Evolutionary conservation across 108 stramenopile genomes (phyloP), one percentile per base, ranked within the genome.

Genomic region (Nitzschia sp.): DNA sequence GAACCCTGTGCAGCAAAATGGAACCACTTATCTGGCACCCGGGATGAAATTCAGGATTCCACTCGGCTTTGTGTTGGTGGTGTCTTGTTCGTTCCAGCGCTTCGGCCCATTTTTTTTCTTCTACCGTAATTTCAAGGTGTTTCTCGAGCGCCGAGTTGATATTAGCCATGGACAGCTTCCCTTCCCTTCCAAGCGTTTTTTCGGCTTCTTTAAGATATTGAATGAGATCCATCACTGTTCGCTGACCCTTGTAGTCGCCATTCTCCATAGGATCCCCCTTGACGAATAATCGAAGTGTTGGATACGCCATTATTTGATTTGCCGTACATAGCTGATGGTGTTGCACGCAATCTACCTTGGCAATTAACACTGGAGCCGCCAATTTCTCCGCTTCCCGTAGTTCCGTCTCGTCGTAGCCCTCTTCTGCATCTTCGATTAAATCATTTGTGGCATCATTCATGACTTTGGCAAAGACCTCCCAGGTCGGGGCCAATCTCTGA

Each of bases 281-380:
- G 22, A 84, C 78, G 73, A 93, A 98, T 45, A 94, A 68, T 36
- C 94, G 74, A 34, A 97, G 63, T 6, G 96, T 94, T 8, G 98
- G 98, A 71, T 96, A 98, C 16, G 84, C 94, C 54, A 78, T 80
- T 65, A 98, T 80, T 33, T 75, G 66, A 63, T 97, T 87, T 52
- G 76, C 57, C 17, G 53, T 17, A 72, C 98, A 99, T 15, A 98
- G 71, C 5, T 79, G 71, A 3, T 58, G 52, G 56, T 97, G 86
- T 23, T 79, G 77, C 11, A 97, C 97, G 73, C 98, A 99, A 45
- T 92, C 83, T 17, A 72, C 74, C 48, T 90, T 90, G 2, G 72
- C 89, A 73, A 90, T 81, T 36, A 90, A 60, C 16, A 86, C 86
- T 0, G 89, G 89, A 30, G 87, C 30, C 17, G 82, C 81, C 25